These are phyloP conservation scores for Lactarius sp. DNA, from an alignment of 768 basidiomycete genomes.

Conservation along the genomic window DNA sequence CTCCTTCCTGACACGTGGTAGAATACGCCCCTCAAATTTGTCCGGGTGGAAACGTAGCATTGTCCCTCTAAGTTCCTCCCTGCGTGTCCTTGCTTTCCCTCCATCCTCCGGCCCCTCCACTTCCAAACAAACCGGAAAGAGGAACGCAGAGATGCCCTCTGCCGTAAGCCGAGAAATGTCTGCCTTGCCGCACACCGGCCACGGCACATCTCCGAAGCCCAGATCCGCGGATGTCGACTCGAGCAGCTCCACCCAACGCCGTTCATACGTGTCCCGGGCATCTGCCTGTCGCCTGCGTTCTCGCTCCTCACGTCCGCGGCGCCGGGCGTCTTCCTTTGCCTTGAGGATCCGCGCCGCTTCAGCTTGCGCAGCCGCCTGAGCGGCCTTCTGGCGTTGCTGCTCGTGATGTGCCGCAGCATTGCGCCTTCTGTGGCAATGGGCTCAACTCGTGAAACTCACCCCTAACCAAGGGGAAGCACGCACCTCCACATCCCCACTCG, in stretches of 20 bases:
- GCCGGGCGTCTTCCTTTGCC: constrained; percentile 49
- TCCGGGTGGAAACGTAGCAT: constrained; percentile 69
- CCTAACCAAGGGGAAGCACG: constrained; percentile 25
- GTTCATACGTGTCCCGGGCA: constrained; percentile 53
- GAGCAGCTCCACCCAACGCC: constrained; percentile 43
- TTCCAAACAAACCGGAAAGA: constrained; percentile 40
- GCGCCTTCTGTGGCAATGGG: constrained; percentile 45
- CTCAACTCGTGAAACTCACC: background rate
- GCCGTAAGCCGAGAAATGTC: constrained; percentile 35
- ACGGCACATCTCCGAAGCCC: constrained; percentile 54
- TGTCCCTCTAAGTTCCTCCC: constrained; percentile 53
- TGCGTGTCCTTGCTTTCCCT: constrained; percentile 35
- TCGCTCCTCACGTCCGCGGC: constrained; percentile 44
- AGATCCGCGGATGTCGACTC: constrained; percentile 31
- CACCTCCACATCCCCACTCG: constrained; percentile 81
- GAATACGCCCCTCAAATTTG: constrained; percentile 66
- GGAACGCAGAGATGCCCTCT: constrained; percentile 43
- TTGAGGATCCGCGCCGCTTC: constrained; percentile 51
- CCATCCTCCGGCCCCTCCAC: constrained; percentile 36
- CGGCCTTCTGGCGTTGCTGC: constrained; percentile 49
- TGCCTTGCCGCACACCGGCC: constrained; percentile 44
- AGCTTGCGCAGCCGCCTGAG: constrained; percentile 47
- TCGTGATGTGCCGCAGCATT: constrained; percentile 66
- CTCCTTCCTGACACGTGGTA: constrained; percentile 42
- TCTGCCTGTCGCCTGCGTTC: constrained; percentile 41